Evolutionary conservation across 805 yeast species (phyloP), one percentile per base, ranked within the genome.

Genomic region (Sugiyamaella floridensis): DNA sequence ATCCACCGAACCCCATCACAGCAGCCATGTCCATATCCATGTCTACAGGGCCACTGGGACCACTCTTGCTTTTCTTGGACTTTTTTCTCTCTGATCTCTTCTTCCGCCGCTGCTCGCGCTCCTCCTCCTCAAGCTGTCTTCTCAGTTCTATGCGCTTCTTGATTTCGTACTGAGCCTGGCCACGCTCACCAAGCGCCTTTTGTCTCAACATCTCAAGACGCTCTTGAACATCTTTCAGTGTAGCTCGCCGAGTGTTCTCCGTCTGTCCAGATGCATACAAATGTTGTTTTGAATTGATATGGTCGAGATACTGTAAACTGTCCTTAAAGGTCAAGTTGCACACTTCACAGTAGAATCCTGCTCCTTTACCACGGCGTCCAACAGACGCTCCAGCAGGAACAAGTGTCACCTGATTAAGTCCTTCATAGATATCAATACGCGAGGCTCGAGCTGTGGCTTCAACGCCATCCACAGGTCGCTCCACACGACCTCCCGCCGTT

Each of bases 321-420:
- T 93, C 97, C 63, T 89, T 82, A 69, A 80, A 92, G 1, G 92
- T 83, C 53, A 87, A 67, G 57, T 84, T 80, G 67, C 99, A 93
- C 1, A 79, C 67, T 10, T 84, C 86, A 68, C 99, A 93, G 60
- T 78, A 78, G 68, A 92, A 92, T 19, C 97, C 97, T 55, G 87
- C 86, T 22, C 86, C 80, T 51, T 76, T 76, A 50, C 89, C 80
- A 55, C 71, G 44, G 59, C 67, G 50, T 63, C 71, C 70, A 6
- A 74, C 58, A 15, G 63, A 55, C 1, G 66, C 60, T 7, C 66
- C 66, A 2, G 66, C 67, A 3, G 71, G 70, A 19, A 68, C 71
- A 14, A 69, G 58, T 15, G 62, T 60, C 18, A 65, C 65, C 45
- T 67, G 58, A 43, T 67, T 68, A n/a, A 69, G 54, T 34, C 67